Conservation (phyloP, 2,329 filamentous ascomycete genomes). For the Myriosclerotinia duriaeana region DNA sequence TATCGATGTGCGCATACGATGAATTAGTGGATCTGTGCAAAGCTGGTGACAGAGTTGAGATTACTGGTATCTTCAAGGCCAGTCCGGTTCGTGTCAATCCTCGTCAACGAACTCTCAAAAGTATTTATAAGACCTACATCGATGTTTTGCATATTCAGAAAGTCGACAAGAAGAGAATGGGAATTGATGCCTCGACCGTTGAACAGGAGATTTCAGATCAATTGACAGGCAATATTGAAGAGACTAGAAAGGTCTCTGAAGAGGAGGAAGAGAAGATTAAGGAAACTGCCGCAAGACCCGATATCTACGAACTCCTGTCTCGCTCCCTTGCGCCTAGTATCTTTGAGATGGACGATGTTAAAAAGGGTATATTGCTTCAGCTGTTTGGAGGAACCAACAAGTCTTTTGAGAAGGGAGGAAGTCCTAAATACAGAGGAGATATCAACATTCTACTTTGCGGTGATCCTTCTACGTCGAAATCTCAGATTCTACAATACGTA, state of each 20-base stretch:
- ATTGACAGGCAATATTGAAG: slow-evolving; percentile 69
- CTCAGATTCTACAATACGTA: slow-evolving; percentile 88
- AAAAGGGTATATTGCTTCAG: slow-evolving; percentile 96
- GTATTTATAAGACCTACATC: slow-evolving; percentile 96
- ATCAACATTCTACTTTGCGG: slow-evolving; percentile 97
- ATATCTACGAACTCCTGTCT: slow-evolving; percentile 90
- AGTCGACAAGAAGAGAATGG: slow-evolving; percentile 91
- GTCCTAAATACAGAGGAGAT: slow-evolving; percentile 92
- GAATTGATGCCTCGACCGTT: slow-evolving; percentile 84
- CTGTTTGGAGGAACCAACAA: slow-evolving; percentile 98
- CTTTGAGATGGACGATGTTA: slow-evolving; percentile 97
- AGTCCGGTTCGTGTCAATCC: slow-evolving; percentile 93
- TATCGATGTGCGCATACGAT: slow-evolving; percentile 94
- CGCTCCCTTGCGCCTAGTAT: slow-evolving; percentile 91
- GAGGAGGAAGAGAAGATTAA: slow-evolving; percentile 91
- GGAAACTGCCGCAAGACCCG: slow-evolving; percentile 72
- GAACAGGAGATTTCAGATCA: slow-evolving; percentile 67
- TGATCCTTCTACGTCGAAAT: slow-evolving; percentile 95
- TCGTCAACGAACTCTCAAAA: slow-evolving; percentile 86
- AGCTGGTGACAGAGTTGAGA: slow-evolving; percentile 90
- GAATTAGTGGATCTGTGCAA: slow-evolving; percentile 98
- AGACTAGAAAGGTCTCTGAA: slow-evolving; percentile 76
- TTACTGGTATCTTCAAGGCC: slow-evolving; percentile 95
- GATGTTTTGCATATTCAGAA: slow-evolving; percentile 96
- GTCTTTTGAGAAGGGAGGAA: slow-evolving; percentile 93